A percentile compares a stretch with the other conserved stretches of the same genome.
These are phyloP conservation scores for Phytophthora hybrid DNA, from an alignment of 352 stramenopile genomes.

Conservation along the genomic window DNA sequence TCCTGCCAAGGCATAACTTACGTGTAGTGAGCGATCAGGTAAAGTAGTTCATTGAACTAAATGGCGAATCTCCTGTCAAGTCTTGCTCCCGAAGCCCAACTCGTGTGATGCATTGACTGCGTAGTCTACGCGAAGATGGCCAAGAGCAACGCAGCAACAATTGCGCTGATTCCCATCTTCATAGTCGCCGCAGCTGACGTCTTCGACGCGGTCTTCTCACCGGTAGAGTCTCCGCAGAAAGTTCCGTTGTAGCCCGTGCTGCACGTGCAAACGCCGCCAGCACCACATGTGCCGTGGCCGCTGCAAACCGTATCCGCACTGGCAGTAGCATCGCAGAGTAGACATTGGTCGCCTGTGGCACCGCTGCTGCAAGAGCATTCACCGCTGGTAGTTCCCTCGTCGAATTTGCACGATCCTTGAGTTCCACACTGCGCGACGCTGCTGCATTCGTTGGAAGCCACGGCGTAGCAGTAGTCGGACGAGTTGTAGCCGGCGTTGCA, in stretches of 20 bases:
- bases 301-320: slow-evolving; percentile 48
- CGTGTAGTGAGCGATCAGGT: slow-evolving; percentile 14
- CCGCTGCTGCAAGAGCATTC: slow-evolving; percentile 60
- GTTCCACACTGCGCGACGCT: slow-evolving; percentile 76
- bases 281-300: slow-evolving; percentile 59
- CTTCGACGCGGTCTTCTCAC: slow-evolving; percentile 14
- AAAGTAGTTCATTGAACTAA: slow-evolving; percentile 28
- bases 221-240: slow-evolving; percentile 54
- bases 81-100: no score
- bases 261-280: slow-evolving; percentile 60
- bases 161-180: slow-evolving; percentile 19
- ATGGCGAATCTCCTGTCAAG: no score
- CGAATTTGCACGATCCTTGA: slow-evolving; percentile 56
- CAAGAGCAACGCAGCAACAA: slow-evolving; percentile 27
- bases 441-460: slow-evolving; percentile 76
- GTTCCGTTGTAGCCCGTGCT: slow-evolving; percentile 67
- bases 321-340: slow-evolving; percentile 55
- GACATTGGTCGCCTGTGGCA: slow-evolving; percentile 71
- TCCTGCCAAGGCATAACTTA: neutral
- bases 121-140: slow-evolving; percentile 42
- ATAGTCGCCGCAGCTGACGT: slow-evolving; percentile 20
- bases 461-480: slow-evolving; percentile 58
- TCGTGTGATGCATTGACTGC: slow-evolving; percentile 12
- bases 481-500: slow-evolving; percentile 79
- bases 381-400: slow-evolving; percentile 38